Percentiles rank a stretch among this genome's conserved stretches.
Conservation (phyloP, 1,284 basidiomycete genomes). For the Ustilago tritici region DNA sequence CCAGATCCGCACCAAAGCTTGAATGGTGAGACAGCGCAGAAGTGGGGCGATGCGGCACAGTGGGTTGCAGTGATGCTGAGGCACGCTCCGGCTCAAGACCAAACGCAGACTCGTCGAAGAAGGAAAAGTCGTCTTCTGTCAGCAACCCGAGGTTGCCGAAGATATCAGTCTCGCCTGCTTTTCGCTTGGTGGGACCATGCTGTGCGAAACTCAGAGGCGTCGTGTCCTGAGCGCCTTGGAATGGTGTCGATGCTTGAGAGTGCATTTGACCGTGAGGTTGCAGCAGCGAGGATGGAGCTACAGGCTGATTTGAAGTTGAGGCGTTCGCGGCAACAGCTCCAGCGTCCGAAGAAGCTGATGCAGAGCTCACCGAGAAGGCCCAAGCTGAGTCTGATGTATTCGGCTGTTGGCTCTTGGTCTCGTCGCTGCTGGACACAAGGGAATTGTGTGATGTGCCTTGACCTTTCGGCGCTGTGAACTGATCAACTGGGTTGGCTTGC, state of each 20-base stretch:
- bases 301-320: background rate
- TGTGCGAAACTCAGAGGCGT: constrained; percentile 21
- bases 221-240: constrained; percentile 5
- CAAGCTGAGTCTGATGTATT: constrained; percentile 10
- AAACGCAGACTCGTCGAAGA: constrained; percentile 62
- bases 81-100: constrained; percentile 20
- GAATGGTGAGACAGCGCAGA: constrained; percentile 5
- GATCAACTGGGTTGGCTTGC: background rate
- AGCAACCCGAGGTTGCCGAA: constrained; percentile 53
- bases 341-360: constrained; percentile 1
- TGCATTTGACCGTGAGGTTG: constrained; percentile 20
- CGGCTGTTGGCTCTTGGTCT: background rate
- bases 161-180: constrained; percentile 41
- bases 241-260: constrained; percentile 19
- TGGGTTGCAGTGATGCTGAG: constrained; percentile 7
- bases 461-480: background rate
- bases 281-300: constrained; percentile 9
- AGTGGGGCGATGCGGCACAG: background rate
- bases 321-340: constrained; percentile 5
- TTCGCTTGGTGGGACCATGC: constrained; percentile 24
- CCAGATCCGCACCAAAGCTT: background rate
- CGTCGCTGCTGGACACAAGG: background rate
- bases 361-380: constrained; percentile 8
- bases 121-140: constrained; percentile 66
- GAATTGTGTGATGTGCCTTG: background rate